Evolutionary conservation across 2,329 filamentous ascomycete genomes (phyloP), one percentile per base, ranked within the genome.

Genomic region (Chalaropsis thielavioides): DNA sequence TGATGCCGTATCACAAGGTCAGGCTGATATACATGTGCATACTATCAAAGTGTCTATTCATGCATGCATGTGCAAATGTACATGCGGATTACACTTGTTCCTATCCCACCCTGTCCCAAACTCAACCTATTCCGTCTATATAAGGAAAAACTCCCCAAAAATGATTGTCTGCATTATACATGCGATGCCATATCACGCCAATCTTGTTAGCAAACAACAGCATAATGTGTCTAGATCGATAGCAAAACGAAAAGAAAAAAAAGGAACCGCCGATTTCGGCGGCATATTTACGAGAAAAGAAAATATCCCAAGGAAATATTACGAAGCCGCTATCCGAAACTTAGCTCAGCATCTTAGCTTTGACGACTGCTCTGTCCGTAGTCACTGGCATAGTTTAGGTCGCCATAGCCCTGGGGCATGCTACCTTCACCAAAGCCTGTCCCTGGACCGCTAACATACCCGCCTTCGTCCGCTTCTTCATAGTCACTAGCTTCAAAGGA

Each of bases 401-500:
- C 80, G 17, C 79, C 79, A 70, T 79, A 84, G 66, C 77, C 79
- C 69, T 83, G 81, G 31, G 73, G 73, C 76, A 83, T 77, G 8
- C 80, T 78, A 1, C 80, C 80, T n/a, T 81, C 80, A 11, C 81
- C 81, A 66, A 79, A 84, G 0, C 81, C 81, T 3, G 80, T 83
- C 40, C 83, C 83, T 1, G 84, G 82, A 0, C 81, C 81, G 65
- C 82, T 85, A 46, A 86, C 79, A 69, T 87, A 87, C 22, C 87
- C 85, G 62, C 81, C 80, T 66, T 90, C 84, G 63, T 91, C 88
- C 15, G 83, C 86, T 58, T 88, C 86, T 66, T 88, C 87, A 68
- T 86, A 88, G 71, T 92, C 89, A 66, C 87, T 89, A 0, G 85
- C 86, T 71, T 95, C 90, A 70, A 92, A 94, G 69, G 87, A 91